Evolutionary conservation across 345 rosid species (phyloP), one percentile per base, ranked within the genome.

Genomic region (Aquilaria sinensis): DNA sequence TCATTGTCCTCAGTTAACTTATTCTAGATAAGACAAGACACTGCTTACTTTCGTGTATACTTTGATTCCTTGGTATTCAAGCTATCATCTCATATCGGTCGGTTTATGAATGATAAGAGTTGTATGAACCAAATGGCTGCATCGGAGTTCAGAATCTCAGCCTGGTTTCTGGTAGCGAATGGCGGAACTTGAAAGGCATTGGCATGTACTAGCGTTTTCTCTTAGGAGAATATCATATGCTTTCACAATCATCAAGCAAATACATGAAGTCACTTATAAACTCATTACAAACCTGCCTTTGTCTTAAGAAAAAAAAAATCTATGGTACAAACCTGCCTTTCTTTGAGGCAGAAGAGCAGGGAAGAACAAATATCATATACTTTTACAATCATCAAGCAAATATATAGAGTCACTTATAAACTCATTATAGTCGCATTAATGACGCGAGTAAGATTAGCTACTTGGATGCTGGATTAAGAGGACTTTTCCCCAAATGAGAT

Each of bases 401-500:
- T 51, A 47, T 66, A 58, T 67, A 80, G 75, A 60, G 68, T 11
- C 47, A 66, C 50, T 49, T 62, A 51, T 32, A 51, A 75, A 37
- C 76, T 67, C 58, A 43, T 58, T 58, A 59, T 12, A 61, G 63
- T 47, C 50, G 65, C 50, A 61, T 54, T 63, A 67, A 68, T 69
- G 64, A 73, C 53, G 61, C 71, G 9, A 53, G 66, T 55, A 4
- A 34, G 4, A 14, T 31, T 50, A 64, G 50, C 63, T 70, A 76
- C 32, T 48, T 68, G 10, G 80, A 61, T 41, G 67, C 67, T 61
- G 76, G 70, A 65, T 68, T 77, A 71, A 78, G 81, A 68, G 95
- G 96, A 64, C 95, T 90, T 73, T 72, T 85, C 56, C 99, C 92
- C 59, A 84, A 70, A 68, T 69, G 79, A 53, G 90, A 78, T 47